Percentiles rank a stretch among this genome's conserved stretches.
Conservation (phyloP, 805 yeast species). For the Barnettozyma sp. region DNA sequence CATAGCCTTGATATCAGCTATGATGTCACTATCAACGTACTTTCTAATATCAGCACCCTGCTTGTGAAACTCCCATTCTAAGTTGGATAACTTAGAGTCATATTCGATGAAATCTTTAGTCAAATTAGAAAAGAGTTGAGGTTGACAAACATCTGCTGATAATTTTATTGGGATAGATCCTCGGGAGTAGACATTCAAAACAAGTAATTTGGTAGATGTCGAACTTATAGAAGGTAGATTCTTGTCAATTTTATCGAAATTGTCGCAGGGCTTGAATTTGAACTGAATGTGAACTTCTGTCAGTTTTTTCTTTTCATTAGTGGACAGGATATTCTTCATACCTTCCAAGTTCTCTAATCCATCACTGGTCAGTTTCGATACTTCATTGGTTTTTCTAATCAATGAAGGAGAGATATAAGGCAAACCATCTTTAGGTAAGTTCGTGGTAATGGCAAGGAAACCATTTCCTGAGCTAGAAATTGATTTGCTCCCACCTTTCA, state of each 20-base stretch:
- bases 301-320: constrained; percentile 24
- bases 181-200: constrained; percentile 30
- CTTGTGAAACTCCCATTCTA: constrained; percentile 13
- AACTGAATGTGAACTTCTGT: constrained; percentile 26
- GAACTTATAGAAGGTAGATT: constrained; percentile 13
- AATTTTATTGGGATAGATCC: constrained; percentile 36
- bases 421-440: constrained; percentile 29
- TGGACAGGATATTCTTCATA: constrained; percentile 24
- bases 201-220: constrained; percentile 27
- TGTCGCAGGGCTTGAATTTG: constrained; percentile 26
- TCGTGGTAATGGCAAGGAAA: constrained; percentile 25
- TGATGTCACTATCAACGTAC: constrained; percentile 12
- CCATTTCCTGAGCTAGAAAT: constrained; percentile 20
- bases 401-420: constrained; percentile 34
- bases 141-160: constrained; percentile 26
- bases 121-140: constrained; percentile 16
- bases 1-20: constrained; percentile 19
- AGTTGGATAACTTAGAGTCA: constrained; percentile 11
- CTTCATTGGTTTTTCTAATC: constrained; percentile 30
- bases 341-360: constrained; percentile 31
- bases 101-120: constrained; percentile 20
- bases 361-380: constrained; percentile 27
- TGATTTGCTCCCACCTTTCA: neutral
- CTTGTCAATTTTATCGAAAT: constrained; percentile 26
- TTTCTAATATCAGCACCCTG: constrained; percentile 6